Evolutionary conservation across 208 protist species (phyloP), one percentile per base, ranked within the genome.

Genomic region (Trichomonas vaginalis): DNA sequence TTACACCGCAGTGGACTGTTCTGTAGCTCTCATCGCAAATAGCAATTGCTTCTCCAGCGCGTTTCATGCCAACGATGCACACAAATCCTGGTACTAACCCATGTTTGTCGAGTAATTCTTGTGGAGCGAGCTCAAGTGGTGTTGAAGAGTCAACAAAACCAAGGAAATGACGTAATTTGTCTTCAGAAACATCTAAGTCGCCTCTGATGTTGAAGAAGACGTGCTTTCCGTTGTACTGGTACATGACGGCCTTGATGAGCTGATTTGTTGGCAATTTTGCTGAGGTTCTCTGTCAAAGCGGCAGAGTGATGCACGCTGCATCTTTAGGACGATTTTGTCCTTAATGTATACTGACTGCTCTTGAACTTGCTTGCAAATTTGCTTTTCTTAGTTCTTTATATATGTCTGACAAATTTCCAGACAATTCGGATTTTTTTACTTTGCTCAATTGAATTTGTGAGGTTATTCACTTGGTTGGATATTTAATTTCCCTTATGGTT

Each of bases 161-260:
- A 27, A 92, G 27, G 46, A 51, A 92, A 51, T 92, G 86, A 47
- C 86, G 86, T 42, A 92, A 42, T 21, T 92, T 92, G 0, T 92
- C 86, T 92, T 92, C 86, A 39, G 86, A 92, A 92, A 92, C 86
- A 27, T 92, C 86, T 0, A 92, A 32, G 15, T 92, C 86, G 37
- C 86, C 86, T 40, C 86, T 23, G 21, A 92, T 92, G n/a, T 92
- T 92, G 27, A 17, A 42, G n/a, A 92, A 92, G n/a, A 92, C 86
- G 46, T 51, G 86, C 17, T 51, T 48, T 56, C 86, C 86, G 27
- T 92, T 45, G n/a, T 48, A 42, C 51, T 35, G 8, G 37, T 92
- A 92, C 86, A 92, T 92, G 3, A 92, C 86, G 0, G 86, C 86
- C 45, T 92, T 92, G 0, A 92, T 45, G 0, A 92, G 15, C 1